Conservation (phyloP, 306 rosid genomes). For the Pterocarpus macrocarpus region DNA sequence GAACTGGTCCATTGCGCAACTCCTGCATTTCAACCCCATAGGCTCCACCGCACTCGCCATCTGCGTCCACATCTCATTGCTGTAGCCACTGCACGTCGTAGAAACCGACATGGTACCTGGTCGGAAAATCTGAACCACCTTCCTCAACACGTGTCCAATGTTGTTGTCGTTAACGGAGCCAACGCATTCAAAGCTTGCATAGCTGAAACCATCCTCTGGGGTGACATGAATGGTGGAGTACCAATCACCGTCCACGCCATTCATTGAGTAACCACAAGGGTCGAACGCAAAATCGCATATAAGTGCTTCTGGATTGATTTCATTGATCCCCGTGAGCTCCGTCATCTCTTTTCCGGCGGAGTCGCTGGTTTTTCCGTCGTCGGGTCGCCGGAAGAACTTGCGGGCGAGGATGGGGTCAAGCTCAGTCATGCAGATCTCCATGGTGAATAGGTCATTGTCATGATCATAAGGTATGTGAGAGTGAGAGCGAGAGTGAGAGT, state of each 20-base stretch:
- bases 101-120: slow-evolving; percentile 94
- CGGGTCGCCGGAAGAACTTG: slow-evolving; percentile 68
- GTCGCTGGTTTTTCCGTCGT: slow-evolving; percentile 67
- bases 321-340: slow-evolving; percentile 69
- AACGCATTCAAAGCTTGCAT: slow-evolving; percentile 89
- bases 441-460: slow-evolving; percentile 59
- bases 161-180: slow-evolving; percentile 65
- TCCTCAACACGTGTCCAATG: slow-evolving; percentile 66
- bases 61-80: slow-evolving; percentile 68
- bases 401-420: slow-evolving; percentile 77
- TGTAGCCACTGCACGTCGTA: slow-evolving; percentile 54
- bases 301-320: slow-evolving; percentile 70
- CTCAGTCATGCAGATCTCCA: slow-evolving; percentile 97
- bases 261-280: slow-evolving; percentile 97
- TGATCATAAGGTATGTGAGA: slow-evolving; percentile 26
- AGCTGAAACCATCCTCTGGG: slow-evolving; percentile 97
- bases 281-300: slow-evolving; percentile 89
- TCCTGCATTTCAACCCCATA: slow-evolving; percentile 82
- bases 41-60: slow-evolving; percentile 75
- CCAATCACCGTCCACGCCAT: slow-evolving; percentile 79
- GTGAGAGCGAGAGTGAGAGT: slow-evolving; percentile 31
- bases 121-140: slow-evolving; percentile 83
- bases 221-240: slow-evolving; percentile 96
- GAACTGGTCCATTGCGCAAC: slow-evolving; percentile 79
- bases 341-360: slow-evolving; percentile 91